Conservation (phyloP, 345 rosid species). For the Euphorbia peplus region DNA sequence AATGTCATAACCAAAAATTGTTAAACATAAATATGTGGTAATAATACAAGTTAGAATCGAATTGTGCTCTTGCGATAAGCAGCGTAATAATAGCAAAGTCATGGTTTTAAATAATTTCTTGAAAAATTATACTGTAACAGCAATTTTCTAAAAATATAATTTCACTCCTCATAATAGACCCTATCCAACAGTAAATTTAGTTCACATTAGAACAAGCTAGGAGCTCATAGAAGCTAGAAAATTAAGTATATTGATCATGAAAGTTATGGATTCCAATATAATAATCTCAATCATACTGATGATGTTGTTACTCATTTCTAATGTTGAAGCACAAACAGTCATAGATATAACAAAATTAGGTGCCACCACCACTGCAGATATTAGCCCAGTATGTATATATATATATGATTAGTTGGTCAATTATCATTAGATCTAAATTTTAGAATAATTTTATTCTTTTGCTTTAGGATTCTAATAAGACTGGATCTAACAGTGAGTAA, state of each 20-base stretch:
- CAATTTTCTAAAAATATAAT: not conserved
- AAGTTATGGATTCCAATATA: too few species aligned
- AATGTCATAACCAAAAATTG: too few species aligned
- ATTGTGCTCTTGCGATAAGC: too few species aligned
- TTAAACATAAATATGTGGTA: too few species aligned
- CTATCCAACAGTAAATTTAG: not conserved
- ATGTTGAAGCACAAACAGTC: not conserved
- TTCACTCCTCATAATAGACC: not conserved
- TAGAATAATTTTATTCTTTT: too few species aligned
- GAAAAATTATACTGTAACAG: not conserved
- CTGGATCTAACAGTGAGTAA: too few species aligned
- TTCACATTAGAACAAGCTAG: too few species aligned
- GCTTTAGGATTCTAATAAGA: too few species aligned
- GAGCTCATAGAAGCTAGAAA: not conserved
- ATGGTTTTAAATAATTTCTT: not conserved
- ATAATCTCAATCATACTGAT: not conserved
- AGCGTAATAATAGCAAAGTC: not conserved
- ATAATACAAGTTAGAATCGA: too few species aligned
- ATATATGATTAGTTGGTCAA: too few species aligned
- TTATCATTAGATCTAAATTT: too few species aligned
- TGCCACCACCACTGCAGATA: not conserved
- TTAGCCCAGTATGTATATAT: not conserved
- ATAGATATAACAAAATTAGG: not conserved
- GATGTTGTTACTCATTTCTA: not conserved
- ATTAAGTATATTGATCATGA: not conserved